Percentiles rank a stretch among this genome's conserved stretches.
Conservation (phyloP, 306 rosid species). For the Boehmeria nivea region DNA sequence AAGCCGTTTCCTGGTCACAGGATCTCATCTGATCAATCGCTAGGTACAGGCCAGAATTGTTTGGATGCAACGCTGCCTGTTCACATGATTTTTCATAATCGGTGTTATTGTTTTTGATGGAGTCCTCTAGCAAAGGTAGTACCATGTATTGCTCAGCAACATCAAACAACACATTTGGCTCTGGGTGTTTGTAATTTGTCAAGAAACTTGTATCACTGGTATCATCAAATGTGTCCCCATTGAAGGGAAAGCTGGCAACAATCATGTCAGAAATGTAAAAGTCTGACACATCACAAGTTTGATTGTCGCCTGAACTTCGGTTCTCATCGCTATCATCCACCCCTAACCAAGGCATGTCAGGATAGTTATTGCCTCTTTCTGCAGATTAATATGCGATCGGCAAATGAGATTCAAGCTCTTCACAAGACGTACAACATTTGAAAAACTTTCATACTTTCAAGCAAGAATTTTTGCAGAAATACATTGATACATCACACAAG, state of each 20-base stretch:
- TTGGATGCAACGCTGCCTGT: slow-evolving; percentile 42
- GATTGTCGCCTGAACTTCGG: slow-evolving; percentile 46
- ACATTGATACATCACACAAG: background rate
- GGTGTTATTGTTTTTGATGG: slow-evolving; percentile 38
- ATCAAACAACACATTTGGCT: slow-evolving; percentile 47
- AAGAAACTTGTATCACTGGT: slow-evolving; percentile 39
- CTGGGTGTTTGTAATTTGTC: slow-evolving; percentile 48
- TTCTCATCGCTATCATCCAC: slow-evolving; percentile 45
- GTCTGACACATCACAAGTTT: slow-evolving; percentile 79
- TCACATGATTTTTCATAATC: slow-evolving; percentile 41
- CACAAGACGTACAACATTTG: background rate
- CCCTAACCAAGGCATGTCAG: slow-evolving; percentile 46
- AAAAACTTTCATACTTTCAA: background rate
- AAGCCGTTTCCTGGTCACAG: slow-evolving; percentile 54
- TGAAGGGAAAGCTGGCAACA: slow-evolving; percentile 64
- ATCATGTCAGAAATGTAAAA: slow-evolving; percentile 94
- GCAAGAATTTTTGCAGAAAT: background rate
- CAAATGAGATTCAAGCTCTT: slow-evolving; percentile 13
- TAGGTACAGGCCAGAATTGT: slow-evolving; percentile 55
- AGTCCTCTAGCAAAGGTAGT: slow-evolving; percentile 79
- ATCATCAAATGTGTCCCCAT: slow-evolving; percentile 45
- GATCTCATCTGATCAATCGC: slow-evolving; percentile 71
- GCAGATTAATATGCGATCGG: slow-evolving; percentile 2
- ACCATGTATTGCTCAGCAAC: slow-evolving; percentile 69
- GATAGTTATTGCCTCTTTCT: slow-evolving; percentile 37